These are phyloP conservation scores for Aurantiochytrium sp. DNA, from an alignment of 108 stramenopile species.

Conservation along the genomic window DNA sequence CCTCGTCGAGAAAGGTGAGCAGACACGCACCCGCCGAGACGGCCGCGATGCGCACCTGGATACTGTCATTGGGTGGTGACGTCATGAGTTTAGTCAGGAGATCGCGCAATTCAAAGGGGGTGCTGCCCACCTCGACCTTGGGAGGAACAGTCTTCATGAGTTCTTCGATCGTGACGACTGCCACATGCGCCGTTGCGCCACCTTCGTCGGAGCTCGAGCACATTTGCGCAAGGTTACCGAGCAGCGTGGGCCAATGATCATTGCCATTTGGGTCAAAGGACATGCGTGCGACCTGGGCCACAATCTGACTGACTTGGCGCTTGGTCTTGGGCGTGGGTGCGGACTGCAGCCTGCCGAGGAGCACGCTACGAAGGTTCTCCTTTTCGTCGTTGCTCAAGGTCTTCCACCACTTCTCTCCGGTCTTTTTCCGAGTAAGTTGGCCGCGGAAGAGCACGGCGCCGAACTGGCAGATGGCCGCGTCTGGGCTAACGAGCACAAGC, in stretches of 20 bases:
- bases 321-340: background rate
- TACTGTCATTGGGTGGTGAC: background rate
- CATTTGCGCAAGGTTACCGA: background rate
- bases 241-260: background rate
- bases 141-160: background rate
- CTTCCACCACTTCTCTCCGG: background rate
- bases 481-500: background rate
- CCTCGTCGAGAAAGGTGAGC: background rate
- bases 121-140: background rate
- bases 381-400: background rate
- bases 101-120: background rate
- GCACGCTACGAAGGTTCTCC: background rate
- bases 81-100: background rate
- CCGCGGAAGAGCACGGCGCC: slow-evolving; percentile 5
- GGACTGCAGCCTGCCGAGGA: background rate
- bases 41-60: background rate
- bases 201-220: background rate
- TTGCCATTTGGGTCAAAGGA: background rate
- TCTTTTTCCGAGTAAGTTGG: background rate
- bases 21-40: background rate
- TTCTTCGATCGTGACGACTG: background rate
- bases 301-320: background rate
- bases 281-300: background rate
- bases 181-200: background rate
- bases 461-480: background rate